Base-by-base conservation (phyloP, 2,329 filamentous ascomycete species). In the Nothophaeocryptopus gaeumannii region DNA sequence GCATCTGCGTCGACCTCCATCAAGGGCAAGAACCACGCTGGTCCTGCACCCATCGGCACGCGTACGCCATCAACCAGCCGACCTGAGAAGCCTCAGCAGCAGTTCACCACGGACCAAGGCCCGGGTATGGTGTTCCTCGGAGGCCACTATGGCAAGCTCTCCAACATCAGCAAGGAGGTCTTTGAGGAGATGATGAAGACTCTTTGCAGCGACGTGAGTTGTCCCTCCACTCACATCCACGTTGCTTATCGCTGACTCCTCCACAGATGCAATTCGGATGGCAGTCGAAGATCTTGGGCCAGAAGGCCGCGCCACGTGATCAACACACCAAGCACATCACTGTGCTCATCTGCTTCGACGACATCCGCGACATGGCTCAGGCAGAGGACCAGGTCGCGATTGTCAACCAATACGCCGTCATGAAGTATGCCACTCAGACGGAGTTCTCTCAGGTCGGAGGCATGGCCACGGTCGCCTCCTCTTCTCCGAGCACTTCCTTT, bases 281-380 rank as follows among this genome's bases (percentile, higher is more conserved):
- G 57, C 29, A 52, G 12, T 15, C 38, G 29, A 56, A 58, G 40
- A 10, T 58, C 16, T 38, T 43, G 32, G 56, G 44, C 13, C 38
- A 46, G 45, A 50, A 58, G 40, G 30, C 46, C 30, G 12, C 37
- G 4, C 10, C 12, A 26, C 20, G 20, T 26, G 46, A 36, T 26
- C 39, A 37, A 20, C 26, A 47, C 32, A 29, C 39, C 34, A 43
- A 31, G 15, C 36, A 39, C 31, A 20, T 54, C 38, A 52, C 35
- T 4, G 20, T 61, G 14, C 58, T 47, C 49, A 39, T 72, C 38
- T 63, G 62, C 44, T 74, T 73, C 55, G 70, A 75, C 46, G 63
- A 68, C 45, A 53, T 73, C n/a, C 53, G 57, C 14, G 63, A 70
- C 15, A 65, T 71, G n/a, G 52, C 31, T 3, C 12, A 31, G 8